Conservation (phyloP, 1,284 basidiomycete genomes). For the Porogramme epimiltina region DNA sequence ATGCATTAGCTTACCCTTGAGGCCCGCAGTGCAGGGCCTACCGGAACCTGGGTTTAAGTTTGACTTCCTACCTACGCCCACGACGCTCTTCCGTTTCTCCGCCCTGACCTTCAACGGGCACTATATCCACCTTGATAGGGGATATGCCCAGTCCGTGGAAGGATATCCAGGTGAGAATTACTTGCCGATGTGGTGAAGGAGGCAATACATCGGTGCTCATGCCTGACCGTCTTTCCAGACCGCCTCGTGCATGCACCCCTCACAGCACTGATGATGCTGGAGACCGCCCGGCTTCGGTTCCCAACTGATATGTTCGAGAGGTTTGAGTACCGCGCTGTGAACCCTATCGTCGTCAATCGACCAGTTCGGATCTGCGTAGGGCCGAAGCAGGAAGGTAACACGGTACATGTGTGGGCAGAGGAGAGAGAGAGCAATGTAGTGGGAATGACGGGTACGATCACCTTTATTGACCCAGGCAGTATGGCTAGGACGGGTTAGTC, state of each 20-base stretch:
- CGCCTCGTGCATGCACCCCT: conserved; percentile 83
- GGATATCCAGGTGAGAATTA: conserved; percentile 65
- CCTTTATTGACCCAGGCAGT: conserved; percentile 3
- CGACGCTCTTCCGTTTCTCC: conserved; percentile 82
- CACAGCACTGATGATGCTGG: conserved; percentile 77
- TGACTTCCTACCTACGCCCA: conserved; percentile 64
- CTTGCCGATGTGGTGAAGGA: too few relatives aligned
- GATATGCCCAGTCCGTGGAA: conserved; percentile 68
- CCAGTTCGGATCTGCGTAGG: conserved; percentile 54
- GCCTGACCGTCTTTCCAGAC: conserved; percentile 43
- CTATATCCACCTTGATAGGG: conserved; percentile 72
- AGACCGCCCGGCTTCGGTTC: conserved; percentile 52
- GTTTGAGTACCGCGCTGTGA: conserved; percentile 77
- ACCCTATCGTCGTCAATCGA: conserved; percentile 71
- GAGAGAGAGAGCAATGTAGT: conserved; percentile 44
- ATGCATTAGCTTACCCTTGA: neutral
- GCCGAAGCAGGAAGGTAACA: conserved; percentile 39
- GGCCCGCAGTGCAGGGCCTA: conserved; percentile 46
- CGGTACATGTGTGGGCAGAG: conserved; percentile 33
- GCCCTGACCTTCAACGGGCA: conserved; percentile 83
- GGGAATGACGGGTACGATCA: conserved; percentile 66
- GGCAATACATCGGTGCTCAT: too few relatives aligned
- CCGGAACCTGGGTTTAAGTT: conserved; percentile 62
- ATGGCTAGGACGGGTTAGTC: too few relatives aligned
- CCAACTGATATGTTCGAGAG: conserved; percentile 42